Evolutionary conservation across 176 grass and related monocot species (phyloP).

Genomic region (Miscanthus lutarioriparius): DNA sequence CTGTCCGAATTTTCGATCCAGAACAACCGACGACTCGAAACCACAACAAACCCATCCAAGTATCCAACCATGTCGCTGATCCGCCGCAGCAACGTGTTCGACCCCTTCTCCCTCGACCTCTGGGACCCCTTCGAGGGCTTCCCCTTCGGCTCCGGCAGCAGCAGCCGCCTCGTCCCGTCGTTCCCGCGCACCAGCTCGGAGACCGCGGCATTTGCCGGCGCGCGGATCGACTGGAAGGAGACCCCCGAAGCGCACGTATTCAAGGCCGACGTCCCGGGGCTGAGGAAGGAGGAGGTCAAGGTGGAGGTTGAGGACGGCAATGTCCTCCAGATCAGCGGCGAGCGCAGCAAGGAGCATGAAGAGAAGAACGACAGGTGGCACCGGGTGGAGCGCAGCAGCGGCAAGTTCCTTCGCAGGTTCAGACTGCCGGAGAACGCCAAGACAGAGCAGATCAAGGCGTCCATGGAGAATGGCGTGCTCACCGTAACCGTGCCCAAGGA

Average conservation of each 20-base stretch:
- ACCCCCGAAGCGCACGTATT: conserved; percentile 59
- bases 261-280: conserved; percentile 58
- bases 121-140: conserved; percentile 58
- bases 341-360: conserved; percentile 54
- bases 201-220: conserved; percentile 29
- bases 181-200: conserved; percentile 33
- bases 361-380: conserved; percentile 56
- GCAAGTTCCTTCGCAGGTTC: conserved; percentile 60
- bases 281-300: conserved; percentile 65
- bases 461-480: conserved; percentile 40
- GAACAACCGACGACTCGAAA: background rate
- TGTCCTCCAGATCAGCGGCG: conserved; percentile 57
- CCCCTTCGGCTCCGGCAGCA: conserved; percentile 39
- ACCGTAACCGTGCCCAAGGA: conserved; percentile 40
- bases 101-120: conserved; percentile 69
- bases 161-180: background rate
- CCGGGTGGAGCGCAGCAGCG: conserved; percentile 62
- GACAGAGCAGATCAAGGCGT: background rate
- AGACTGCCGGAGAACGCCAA: conserved; percentile 1
- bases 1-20: background rate
- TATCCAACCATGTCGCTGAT: conserved; percentile 56
- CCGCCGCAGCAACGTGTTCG: conserved; percentile 62
- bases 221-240: conserved; percentile 66
- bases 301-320: conserved; percentile 23
- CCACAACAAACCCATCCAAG: background rate